Evolutionary conservation across 768 basidiomycete species (phyloP), one percentile per base, ranked within the genome.

Genomic region (Hygrophoropsis aurantiaca): DNA sequence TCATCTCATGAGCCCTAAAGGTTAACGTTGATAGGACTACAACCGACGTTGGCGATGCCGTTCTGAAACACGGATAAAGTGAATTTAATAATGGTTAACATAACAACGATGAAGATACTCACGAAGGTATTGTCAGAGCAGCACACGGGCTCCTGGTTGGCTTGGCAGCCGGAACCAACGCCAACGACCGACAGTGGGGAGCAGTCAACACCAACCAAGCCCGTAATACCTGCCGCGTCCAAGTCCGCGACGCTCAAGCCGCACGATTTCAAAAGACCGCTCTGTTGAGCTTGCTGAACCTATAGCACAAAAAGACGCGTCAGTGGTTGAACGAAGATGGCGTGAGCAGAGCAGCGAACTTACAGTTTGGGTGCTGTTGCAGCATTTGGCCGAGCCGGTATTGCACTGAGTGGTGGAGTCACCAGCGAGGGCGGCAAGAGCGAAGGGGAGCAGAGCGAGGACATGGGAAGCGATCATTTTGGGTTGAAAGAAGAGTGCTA

Each of bases 401-500:
- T 39, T 32, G 38, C 49, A 46, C 38, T 46, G 19, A 19, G 5
- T 30, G 27, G n/a, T n/a, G n/a, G 27, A 7, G 6, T 30, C 27
- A 37, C 35, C 30, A 18, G 44, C 49, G n/a, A 40, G 4, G 33
- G 38, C 30, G 38, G 46, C 36, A 23, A 27, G 35, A 16, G 19
- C 49, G 25, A 50, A 37, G 13, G 49, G 30, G 16, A 32, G 42
- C 25, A 50, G 4, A 19, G 49, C 49, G 13, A 50, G n/a, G 23
- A 50, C 7, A 16, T 37, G 49, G 13, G 27, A 30, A 19, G 49
- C 27, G 30, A 50, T 38, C 38, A 46, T 50, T 15, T 3, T 8
- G 23, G 23, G 13, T 30, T 6, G 27, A 13, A 30, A 7, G 27
- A 13, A 13, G 27, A 30, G 13, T 25, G 16, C 34, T 18, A 4